A percentile compares a stretch with the other conserved stretches of the same genome.
Evolutionary conservation across 805 yeast species (phyloP).

Genomic region (Kazachstania taianensis): DNA sequence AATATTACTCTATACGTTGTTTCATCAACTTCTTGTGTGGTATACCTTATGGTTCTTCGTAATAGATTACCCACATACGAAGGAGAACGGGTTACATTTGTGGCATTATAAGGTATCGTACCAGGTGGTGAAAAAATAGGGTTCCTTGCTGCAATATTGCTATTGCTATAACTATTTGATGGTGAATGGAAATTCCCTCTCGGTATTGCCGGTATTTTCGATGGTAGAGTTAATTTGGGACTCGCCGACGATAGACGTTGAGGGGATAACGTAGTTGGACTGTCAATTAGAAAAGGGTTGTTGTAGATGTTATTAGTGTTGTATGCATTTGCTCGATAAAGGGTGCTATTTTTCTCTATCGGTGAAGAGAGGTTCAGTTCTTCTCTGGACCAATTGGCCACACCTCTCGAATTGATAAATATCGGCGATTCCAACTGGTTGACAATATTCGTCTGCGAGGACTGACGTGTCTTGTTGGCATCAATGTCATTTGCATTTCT

Average conservation of each 20-base stretch:
- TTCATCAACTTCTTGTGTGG: slow-evolving; percentile 8
- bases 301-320: too few species aligned
- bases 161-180: not conserved
- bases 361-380: not conserved
- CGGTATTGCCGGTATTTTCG: too few species aligned
- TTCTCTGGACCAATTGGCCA: not conserved
- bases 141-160: not conserved
- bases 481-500: slow-evolving; percentile 2
- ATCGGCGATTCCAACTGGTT: slow-evolving; percentile 2
- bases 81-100: not conserved
- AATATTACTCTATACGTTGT: slow-evolving; percentile 11
- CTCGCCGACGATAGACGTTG: slow-evolving; percentile 1
- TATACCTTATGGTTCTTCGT: slow-evolving; percentile 9
- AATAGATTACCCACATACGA: not conserved
- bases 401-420: not conserved
- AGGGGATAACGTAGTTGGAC: not conserved
- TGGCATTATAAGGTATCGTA: not conserved
- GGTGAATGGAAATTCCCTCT: too few species aligned
- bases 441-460: not conserved
- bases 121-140: not conserved
- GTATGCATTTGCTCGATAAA: not conserved
- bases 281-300: not conserved
- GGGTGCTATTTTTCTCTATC: not conserved
- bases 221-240: slow-evolving; percentile 1
- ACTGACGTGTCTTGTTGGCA: not conserved